Evolutionary conservation across 257 asterid species (phyloP), one percentile per base, ranked within the genome.

Genomic region (Rhazya stricta): DNA sequence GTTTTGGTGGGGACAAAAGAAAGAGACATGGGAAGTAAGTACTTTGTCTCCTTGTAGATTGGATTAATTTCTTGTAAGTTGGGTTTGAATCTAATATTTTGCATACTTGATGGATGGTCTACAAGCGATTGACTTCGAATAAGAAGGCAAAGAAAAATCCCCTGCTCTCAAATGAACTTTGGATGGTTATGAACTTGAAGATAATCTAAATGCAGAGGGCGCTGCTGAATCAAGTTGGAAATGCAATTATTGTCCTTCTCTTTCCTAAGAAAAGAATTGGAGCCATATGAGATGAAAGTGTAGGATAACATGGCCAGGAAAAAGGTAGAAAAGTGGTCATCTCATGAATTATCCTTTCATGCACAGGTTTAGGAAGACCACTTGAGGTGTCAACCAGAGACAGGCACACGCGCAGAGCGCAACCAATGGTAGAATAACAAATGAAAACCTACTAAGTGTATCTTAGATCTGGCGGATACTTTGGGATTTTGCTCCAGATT

Each of bases 161-260:
- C 37, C 30, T 9, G 46, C 48, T 36, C 48, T 36, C 70, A 62
- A 62, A 62, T 10, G 16, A 62, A 36, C 70, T 19, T 36, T n/a
- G n/a, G 68, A 1, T 32, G 43, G 32, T 61, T 34, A 29, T 63
- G 46, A 8, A 16, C 25, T 63, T 63, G 4, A 36, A 34, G 46
- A 63, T 65, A 37, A 32, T 15, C 25, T 21, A 34, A 51, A 65
- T 65, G 70, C 29, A 9, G 48, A 25, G 67, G 48, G 30, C 15
- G 7, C 58, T 0, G 58, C 4, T 21, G 25, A 51, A 27, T 69
- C 58, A 15, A 69, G 57, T 67, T 69, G 74, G 68, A 30, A 0
- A 45, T 15, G 58, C 25, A 42, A 68, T 68, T 9, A 68, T 68
- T 68, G 73, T 68, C 56, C 69, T 63, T 63, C 45, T n/a, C 8